Evolutionary conservation across 2,329 filamentous ascomycete genomes (phyloP).

Genomic region (Nannizziopsis arthrosporioides): DNA sequence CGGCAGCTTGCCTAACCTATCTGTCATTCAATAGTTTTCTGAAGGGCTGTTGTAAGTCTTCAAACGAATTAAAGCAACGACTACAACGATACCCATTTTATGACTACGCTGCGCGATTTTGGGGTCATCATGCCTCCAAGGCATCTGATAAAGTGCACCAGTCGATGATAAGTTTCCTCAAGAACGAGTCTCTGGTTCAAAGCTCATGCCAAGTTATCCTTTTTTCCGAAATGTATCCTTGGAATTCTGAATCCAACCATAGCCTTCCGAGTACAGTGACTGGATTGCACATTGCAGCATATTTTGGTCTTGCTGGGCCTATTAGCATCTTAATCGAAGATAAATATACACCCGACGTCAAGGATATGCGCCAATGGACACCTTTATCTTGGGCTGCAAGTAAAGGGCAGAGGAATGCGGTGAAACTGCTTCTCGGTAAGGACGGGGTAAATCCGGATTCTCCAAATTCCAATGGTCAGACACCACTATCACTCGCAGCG

Average conservation of each 20-base stretch:
- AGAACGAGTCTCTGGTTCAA: not conserved
- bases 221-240: not conserved
- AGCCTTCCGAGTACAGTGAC: constrained; percentile 14
- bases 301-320: constrained; percentile 16
- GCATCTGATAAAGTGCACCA: too few relatives aligned
- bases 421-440: constrained; percentile 17
- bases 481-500: not conserved
- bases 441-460: not conserved
- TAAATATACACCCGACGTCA: not conserved
- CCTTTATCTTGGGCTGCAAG: constrained; percentile 19
- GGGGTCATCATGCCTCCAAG: constrained; percentile 17
- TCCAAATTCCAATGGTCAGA: not conserved
- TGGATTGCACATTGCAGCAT: constrained; percentile 20
- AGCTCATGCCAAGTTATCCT: not conserved
- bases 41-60: constrained; percentile 13
- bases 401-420: constrained; percentile 17
- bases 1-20: constrained; percentile 22
- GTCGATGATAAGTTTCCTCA: not conserved
- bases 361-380: constrained; percentile 9
- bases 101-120: constrained; percentile 22
- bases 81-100: constrained; percentile 18
- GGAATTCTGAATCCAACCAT: constrained; percentile 4
- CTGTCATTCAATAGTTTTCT: constrained; percentile 20
- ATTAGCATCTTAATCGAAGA: constrained; percentile 13
- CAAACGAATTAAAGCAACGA: constrained; percentile 15